Evolutionary conservation across 2,329 filamentous ascomycete genomes (phyloP).

Genomic region (Exophiala bonariae): DNA sequence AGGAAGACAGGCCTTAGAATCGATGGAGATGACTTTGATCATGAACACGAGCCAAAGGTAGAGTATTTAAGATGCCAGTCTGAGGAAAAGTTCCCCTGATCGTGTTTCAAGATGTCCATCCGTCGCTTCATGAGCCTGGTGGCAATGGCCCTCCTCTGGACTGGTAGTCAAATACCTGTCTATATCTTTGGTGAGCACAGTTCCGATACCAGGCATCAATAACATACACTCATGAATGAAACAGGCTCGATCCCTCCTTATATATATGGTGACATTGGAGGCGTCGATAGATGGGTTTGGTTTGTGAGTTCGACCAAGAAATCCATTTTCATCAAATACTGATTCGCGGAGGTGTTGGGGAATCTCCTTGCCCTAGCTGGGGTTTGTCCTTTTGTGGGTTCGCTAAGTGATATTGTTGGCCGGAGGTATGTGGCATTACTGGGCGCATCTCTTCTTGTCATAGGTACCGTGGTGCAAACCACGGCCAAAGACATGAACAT

Average conservation of each 20-base stretch:
- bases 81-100: neutral
- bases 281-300: conserved; percentile 61
- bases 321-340: neutral
- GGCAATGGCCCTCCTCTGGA: conserved; percentile 64
- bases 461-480: conserved; percentile 61
- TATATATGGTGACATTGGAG: conserved; percentile 63
- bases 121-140: conserved; percentile 48
- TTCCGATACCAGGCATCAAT: no score
- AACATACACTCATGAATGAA: no score
- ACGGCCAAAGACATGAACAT: conserved; percentile 60
- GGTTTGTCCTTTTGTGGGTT: conserved; percentile 65
- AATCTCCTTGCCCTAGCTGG: conserved; percentile 58
- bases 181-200: conserved; percentile 48
- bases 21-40: conserved; percentile 20
- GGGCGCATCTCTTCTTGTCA: conserved; percentile 54
- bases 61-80: neutral
- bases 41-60: conserved; percentile 19
- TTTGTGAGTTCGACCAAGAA: conserved; percentile 42
- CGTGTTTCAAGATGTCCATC: conserved; percentile 17
- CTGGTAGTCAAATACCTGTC: conserved; percentile 60
- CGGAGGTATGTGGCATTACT: conserved; percentile 60
- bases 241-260: conserved; percentile 47
- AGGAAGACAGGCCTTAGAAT: conserved; percentile 12
- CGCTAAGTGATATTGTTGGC: conserved; percentile 63
- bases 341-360: conserved; percentile 35